These are phyloP conservation scores for Geranium brycei DNA, from an alignment of 345 rosid genomes.

Conservation along the genomic window DNA sequence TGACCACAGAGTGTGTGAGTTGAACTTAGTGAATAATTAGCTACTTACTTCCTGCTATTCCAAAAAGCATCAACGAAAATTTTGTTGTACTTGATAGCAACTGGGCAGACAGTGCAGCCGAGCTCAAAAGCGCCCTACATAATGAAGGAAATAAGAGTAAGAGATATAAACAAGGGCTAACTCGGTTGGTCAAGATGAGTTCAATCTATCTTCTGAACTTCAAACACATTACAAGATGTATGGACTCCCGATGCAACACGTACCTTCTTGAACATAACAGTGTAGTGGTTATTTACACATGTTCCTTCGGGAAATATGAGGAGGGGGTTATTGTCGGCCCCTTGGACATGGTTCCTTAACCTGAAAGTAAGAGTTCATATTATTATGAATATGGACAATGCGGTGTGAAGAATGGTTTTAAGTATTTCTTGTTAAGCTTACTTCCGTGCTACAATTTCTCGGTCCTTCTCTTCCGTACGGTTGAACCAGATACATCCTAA, in stretches of 20 bases:
- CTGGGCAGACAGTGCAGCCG: constrained; percentile 86
- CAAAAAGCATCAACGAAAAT: constrained; percentile 98
- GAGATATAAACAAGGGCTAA: constrained; percentile 9
- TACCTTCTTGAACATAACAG: constrained; percentile 99
- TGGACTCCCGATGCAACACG: neutral
- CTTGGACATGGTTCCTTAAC: constrained; percentile 82
- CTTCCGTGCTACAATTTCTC: constrained; percentile 91
- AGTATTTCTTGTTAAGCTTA: constrained; percentile 20
- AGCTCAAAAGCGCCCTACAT: constrained; percentile 94
- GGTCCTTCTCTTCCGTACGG: constrained; percentile 91
- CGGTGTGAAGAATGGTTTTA: neutral
- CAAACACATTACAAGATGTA: neutral
- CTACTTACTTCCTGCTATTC: constrained; percentile 89
- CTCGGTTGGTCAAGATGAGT: no score
- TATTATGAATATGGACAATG: constrained; percentile 12
- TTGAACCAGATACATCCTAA: constrained; percentile 98
- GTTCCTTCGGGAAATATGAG: constrained; percentile 99
- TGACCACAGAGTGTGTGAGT: neutral
- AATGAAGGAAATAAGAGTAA: constrained; percentile 14
- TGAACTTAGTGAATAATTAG: neutral
- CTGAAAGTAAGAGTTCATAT: constrained; percentile 31
- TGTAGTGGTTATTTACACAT: constrained; percentile 87
- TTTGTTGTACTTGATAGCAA: constrained; percentile 93
- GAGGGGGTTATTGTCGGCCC: constrained; percentile 85
- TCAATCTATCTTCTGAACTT: neutral